These are phyloP conservation scores for Backusella liffmaniae DNA, from an alignment of 192 early-diverging fungal species.

Conservation along the genomic window DNA sequence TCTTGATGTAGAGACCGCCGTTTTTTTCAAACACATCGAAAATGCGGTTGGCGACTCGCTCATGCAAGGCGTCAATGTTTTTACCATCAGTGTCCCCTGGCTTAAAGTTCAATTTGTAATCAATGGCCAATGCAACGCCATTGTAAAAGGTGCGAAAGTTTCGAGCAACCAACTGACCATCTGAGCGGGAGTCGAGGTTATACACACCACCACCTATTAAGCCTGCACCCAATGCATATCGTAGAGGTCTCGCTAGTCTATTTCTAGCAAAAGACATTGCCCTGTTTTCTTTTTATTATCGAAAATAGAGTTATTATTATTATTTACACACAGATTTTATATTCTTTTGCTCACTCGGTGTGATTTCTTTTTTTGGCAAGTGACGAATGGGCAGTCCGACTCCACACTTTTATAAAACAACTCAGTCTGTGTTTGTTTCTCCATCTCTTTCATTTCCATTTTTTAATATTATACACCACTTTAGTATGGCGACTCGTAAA, in stretches of 20 bases:
- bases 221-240: neutral
- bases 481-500: neutral
- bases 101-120: slow-evolving; percentile 86
- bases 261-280: neutral
- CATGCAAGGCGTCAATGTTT: slow-evolving; percentile 67
- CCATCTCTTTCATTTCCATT: neutral
- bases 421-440: neutral
- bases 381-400: neutral
- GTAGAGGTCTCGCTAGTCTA: neutral
- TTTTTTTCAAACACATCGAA: slow-evolving; percentile 77
- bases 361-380: neutral
- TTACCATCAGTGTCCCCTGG: slow-evolving; percentile 37
- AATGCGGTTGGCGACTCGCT: slow-evolving; percentile 68
- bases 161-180: slow-evolving; percentile 46
- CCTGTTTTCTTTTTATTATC: neutral
- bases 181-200: slow-evolving; percentile 39
- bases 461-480: neutral
- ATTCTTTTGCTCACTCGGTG: neutral
- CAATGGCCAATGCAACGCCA: slow-evolving; percentile 49
- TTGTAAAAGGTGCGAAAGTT: slow-evolving; percentile 50
- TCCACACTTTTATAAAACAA: neutral
- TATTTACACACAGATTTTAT: neutral
- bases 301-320: neutral
- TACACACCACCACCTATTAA: slow-evolving; percentile 36
- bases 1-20: slow-evolving; percentile 91